phyloP scores from a whole-genome alignment of 1,139 yeast genomes.

The Pichiaceae sp. region DNA sequence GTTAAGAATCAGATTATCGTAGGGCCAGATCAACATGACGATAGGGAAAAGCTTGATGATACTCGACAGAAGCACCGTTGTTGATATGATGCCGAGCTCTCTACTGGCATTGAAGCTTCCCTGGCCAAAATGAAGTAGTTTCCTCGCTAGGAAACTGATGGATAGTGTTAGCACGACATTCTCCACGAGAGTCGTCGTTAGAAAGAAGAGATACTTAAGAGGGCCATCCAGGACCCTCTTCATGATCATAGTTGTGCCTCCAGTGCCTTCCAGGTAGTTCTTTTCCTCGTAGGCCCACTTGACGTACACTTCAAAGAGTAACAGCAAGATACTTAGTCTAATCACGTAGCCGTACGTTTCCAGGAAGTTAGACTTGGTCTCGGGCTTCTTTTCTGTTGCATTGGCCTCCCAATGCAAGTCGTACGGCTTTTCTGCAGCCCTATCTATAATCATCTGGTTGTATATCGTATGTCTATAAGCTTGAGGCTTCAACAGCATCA shows the following conservation, averaged over 20 bases:
- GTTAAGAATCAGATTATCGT: conserved; percentile 55
- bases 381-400: neutral
- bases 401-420: neutral
- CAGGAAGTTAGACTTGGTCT: neutral
- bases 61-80: conserved; percentile 67
- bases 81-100: conserved; percentile 32
- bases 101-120: neutral
- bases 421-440: conserved; percentile 1
- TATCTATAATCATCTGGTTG: conserved; percentile 29
- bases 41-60: conserved; percentile 82
- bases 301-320: conserved; percentile 84
- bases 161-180: conserved; percentile 44
- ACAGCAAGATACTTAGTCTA: conserved; percentile 52
- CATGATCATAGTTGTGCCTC: conserved; percentile 18
- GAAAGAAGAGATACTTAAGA: conserved; percentile 60
- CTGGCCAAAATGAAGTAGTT: conserved; percentile 30
- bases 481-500: conserved; percentile 73
- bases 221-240: conserved; percentile 28
- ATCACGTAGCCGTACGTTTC: conserved; percentile 7
- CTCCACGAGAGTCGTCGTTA: conserved; percentile 53
- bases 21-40: conserved; percentile 95
- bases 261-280: conserved; percentile 23
- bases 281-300: conserved; percentile 90
- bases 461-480: conserved; percentile 87
- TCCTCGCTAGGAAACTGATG: conserved; percentile 34